Conservation (phyloP, 768 basidiomycete species). For the Amanita rubescens region DNA sequence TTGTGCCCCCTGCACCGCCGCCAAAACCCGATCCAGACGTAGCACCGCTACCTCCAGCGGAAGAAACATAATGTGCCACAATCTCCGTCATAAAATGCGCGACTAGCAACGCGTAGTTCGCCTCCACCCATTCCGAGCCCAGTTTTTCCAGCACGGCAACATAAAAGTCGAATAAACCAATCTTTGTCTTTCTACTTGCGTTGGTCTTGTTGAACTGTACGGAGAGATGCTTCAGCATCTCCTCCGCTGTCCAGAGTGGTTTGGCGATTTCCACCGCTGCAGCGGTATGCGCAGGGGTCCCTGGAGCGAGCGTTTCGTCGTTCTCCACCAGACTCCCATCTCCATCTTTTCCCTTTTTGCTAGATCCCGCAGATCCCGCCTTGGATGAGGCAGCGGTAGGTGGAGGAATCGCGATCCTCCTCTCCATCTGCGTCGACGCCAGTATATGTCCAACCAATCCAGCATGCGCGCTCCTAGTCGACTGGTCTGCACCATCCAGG, state of each 20-base stretch:
- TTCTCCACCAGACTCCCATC: conserved; percentile 53
- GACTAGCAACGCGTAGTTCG: conserved; percentile 73
- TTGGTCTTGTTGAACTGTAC: conserved; percentile 71
- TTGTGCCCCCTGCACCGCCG: conserved; percentile 14
- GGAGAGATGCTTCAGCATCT: conserved; percentile 83
- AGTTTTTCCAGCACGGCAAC: conserved; percentile 67
- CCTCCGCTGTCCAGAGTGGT: conserved; percentile 60
- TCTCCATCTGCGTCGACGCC: conserved; percentile 71
- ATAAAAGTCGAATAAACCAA: conserved; percentile 89
- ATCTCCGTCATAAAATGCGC: conserved; percentile 76
- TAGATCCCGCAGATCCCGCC: conserved; percentile 32
- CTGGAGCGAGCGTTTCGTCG: conserved; percentile 15
- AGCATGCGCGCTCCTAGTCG: conserved; percentile 73
- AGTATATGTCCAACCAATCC: conserved; percentile 80
- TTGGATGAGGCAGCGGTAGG: conserved; percentile 26
- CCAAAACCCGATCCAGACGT: not conserved
- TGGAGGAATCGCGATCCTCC: conserved; percentile 30
- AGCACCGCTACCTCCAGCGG: not conserved
- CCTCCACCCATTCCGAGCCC: conserved; percentile 72
- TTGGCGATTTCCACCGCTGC: conserved; percentile 51
- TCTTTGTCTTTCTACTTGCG: conserved; percentile 60
- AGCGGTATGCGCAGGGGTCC: conserved; percentile 26
- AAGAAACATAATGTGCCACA: conserved; percentile 36
- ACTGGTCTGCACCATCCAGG: conserved; percentile 77
- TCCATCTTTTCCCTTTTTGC: conserved; percentile 53